Evolutionary conservation across 2,329 filamentous ascomycete species (phyloP).

Genomic region (Dactylellina leptospora): DNA sequence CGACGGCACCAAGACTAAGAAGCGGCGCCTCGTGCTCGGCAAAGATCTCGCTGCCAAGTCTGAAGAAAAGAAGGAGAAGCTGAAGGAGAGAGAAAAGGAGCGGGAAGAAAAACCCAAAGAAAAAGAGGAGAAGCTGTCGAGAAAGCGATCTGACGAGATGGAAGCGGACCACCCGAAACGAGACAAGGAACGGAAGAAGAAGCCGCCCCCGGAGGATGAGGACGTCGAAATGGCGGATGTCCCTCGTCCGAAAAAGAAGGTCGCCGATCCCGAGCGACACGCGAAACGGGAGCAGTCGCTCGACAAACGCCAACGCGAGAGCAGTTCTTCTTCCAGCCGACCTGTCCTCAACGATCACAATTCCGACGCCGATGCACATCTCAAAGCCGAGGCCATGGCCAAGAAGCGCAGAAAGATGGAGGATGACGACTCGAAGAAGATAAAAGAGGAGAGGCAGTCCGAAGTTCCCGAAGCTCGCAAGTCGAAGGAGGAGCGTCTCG

Average conservation of each 20-base stretch:
- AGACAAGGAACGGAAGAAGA: conserved; percentile 49
- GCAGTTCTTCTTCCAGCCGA: conserved; percentile 53
- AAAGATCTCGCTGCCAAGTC: conserved; percentile 54
- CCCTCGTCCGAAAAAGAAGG: conserved; percentile 35
- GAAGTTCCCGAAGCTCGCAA: conserved; percentile 24
- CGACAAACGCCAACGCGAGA: conserved; percentile 54
- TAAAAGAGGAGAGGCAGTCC: conserved; percentile 18
- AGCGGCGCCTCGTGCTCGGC: conserved; percentile 56
- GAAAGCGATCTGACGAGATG: conserved; percentile 41
- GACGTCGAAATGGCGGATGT: conserved; percentile 53
- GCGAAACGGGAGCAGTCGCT: conserved; percentile 51
- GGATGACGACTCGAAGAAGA: conserved; percentile 48
- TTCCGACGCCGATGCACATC: conserved; percentile 54
- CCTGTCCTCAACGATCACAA: conserved; percentile 46
- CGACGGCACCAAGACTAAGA: conserved; percentile 54
- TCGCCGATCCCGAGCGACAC: conserved; percentile 49
- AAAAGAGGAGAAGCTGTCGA: conserved; percentile 9
- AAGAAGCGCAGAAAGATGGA: conserved; percentile 54
- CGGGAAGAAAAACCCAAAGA: conserved; percentile 11
- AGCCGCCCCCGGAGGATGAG: conserved; percentile 30
- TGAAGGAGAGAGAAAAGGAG: conserved; percentile 16
- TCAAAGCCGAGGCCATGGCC: conserved; percentile 31
- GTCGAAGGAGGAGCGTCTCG: conserved; percentile 43
- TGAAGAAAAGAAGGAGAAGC: conserved; percentile 28
- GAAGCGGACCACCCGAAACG: conserved; percentile 44